A percentile compares a stretch with the other conserved stretches of the same genome.
These are phyloP conservation scores for Ustilago bromivora DNA, from an alignment of 1,284 basidiomycete genomes.

Conservation along the genomic window DNA sequence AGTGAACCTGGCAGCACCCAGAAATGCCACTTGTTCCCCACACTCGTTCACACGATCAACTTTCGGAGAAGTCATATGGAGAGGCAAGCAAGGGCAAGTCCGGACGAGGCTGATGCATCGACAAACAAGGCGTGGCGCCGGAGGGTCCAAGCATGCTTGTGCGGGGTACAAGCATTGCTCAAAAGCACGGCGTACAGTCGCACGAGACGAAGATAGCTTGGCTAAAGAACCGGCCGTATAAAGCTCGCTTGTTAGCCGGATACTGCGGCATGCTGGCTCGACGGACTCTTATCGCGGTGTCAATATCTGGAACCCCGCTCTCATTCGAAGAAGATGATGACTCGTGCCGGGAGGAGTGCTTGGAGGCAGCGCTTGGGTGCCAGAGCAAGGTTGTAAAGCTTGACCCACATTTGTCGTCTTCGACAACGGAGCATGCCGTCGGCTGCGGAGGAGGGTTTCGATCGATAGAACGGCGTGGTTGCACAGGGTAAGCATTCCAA, in stretches of 20 bases:
- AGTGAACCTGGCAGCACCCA: neutral
- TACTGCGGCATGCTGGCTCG: conserved; percentile 16
- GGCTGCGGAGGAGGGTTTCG: neutral
- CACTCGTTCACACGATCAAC: neutral
- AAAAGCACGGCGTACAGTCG: neutral
- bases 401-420: neutral
- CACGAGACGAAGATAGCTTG: neutral
- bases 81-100: neutral
- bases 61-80: neutral
- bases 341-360: neutral
- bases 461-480: neutral
- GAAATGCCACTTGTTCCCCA: neutral
- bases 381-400: neutral
- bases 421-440: neutral
- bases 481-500: no score
- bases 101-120: neutral
- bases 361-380: neutral
- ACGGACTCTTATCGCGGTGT: neutral
- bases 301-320: neutral
- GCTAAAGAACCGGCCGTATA: conserved; percentile 17
- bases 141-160: conserved; percentile 10
- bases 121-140: conserved; percentile 19
- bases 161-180: neutral
- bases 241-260: conserved; percentile 1
- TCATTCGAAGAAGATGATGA: no score